Conservation (phyloP, 768 basidiomycete species). For the Rhodotorula diobovata region DNA sequence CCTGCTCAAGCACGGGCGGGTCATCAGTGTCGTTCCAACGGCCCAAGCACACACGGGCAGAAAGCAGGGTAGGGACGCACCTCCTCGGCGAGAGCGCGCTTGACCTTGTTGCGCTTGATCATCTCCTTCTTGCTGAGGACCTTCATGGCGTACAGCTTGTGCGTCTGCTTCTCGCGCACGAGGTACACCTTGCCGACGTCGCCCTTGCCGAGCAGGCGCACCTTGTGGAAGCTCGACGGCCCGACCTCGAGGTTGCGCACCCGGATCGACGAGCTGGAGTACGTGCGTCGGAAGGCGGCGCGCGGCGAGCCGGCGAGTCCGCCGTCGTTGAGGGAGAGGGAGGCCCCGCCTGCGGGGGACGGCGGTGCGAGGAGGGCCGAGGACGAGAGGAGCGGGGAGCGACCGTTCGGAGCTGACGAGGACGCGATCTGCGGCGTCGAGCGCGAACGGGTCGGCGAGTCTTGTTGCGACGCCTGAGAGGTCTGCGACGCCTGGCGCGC, state of each 20-base stretch:
- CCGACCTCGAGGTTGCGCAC: conserved; percentile 76
- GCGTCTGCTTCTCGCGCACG: conserved; percentile 94
- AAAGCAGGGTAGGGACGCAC: conserved; percentile 32
- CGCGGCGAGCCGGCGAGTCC: conserved; percentile 32
- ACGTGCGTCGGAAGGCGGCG: conserved; percentile 76
- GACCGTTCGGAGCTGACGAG: background rate
- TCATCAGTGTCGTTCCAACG: no score
- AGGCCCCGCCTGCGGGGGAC: conserved; percentile 16
- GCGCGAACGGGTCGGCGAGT: conserved; percentile 32
- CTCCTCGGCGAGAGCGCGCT: conserved; percentile 95
- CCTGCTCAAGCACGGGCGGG: conserved; percentile 46
- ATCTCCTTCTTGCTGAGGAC: conserved; percentile 98
- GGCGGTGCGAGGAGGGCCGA: conserved; percentile 23
- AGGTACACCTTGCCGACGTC: conserved; percentile 98
- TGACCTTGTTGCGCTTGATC: conserved; percentile 99
- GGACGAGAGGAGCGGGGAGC: conserved; percentile 3
- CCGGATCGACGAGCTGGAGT: conserved; percentile 97
- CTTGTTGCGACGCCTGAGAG: no score
- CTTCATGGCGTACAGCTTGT: conserved; percentile 98
- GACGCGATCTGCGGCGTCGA: conserved; percentile 22
- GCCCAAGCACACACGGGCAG: background rate
- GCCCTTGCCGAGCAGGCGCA: conserved; percentile 97
- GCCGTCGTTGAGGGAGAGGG: conserved; percentile 26
- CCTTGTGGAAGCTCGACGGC: conserved; percentile 88
- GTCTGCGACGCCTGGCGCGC: background rate